phyloP scores from a whole-genome alignment of 352 stramenopile species.

The Blastocystis sp. region DNA sequence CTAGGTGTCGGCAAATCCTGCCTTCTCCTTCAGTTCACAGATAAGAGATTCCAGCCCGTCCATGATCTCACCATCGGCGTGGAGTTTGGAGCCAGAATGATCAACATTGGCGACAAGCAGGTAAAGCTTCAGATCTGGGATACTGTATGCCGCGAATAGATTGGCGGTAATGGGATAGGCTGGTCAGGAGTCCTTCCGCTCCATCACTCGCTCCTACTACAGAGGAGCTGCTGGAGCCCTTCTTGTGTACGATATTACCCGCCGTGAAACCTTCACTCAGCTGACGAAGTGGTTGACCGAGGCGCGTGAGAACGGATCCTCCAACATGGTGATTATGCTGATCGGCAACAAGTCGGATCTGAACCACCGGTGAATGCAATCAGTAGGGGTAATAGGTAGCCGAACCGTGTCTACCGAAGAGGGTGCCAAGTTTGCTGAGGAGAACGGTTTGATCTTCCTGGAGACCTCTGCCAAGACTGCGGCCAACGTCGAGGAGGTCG shows the following conservation, averaged over 20 bases:
- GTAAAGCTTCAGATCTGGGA: conserved; percentile 95
- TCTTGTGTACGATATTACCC: conserved; percentile 97
- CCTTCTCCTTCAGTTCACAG: conserved; percentile 98
- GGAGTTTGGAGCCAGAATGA: conserved; percentile 98
- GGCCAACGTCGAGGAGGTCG: conserved; percentile 93
- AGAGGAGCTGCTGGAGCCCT: conserved; percentile 90
- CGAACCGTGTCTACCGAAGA: conserved; percentile 93
- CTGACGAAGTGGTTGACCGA: conserved; percentile 96
- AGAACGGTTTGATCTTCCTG: conserved; percentile 98
- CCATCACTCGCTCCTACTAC: conserved; percentile 98
- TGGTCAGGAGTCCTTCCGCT: conserved; percentile 97
- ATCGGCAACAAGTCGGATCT: conserved; percentile 98
- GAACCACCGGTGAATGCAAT: conserved; percentile 79
- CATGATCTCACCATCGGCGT: conserved; percentile 98
- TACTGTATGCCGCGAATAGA: conserved; percentile 76
- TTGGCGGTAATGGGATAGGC: conserved; percentile 75
- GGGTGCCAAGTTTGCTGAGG: conserved; percentile 94
- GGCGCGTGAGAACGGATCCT: conserved; percentile 92
- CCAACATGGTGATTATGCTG: conserved; percentile 98
- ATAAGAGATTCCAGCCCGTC: conserved; percentile 98
- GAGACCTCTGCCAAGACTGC: conserved; percentile 98
- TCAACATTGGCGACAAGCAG: conserved; percentile 94
- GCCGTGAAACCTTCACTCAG: conserved; percentile 97
- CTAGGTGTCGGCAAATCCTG: conserved; percentile 98
- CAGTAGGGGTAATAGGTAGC: conserved; percentile 69